phyloP scores from a whole-genome alignment of 345 rosid genomes.

The Trapa bicornis region DNA sequence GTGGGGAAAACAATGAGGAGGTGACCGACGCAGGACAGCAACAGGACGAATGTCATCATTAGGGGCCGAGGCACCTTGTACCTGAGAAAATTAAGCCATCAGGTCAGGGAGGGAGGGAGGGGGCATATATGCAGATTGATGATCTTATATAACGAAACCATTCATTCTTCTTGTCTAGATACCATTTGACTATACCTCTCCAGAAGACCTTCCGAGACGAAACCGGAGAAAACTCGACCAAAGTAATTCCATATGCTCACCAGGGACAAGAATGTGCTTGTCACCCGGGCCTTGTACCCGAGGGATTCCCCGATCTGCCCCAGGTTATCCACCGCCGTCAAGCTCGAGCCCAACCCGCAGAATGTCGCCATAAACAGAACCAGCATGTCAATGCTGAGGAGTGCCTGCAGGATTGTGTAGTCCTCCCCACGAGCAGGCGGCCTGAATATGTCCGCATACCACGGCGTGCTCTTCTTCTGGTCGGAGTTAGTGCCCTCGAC shows the following conservation, averaged over 20 bases:
- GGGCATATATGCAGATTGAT: background rate
- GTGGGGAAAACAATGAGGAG: constrained; percentile 7
- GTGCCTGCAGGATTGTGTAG: constrained; percentile 18
- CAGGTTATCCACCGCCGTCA: constrained; percentile 14
- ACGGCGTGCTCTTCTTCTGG: background rate
- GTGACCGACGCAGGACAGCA: constrained; percentile 6
- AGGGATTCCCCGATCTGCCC: constrained; percentile 18
- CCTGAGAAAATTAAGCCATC: background rate
- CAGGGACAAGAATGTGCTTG: constrained; percentile 14
- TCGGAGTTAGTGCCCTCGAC: background rate
- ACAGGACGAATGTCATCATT: constrained; percentile 4
- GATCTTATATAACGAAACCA: background rate
- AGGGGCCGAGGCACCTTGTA: constrained; percentile 11
- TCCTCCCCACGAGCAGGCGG: constrained; percentile 10
- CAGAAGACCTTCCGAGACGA: constrained; percentile 9
- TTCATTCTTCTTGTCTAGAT: no score
- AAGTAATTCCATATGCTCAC: constrained; percentile 20
- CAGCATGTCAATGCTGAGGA: constrained; percentile 18
- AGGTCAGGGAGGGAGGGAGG: no score
- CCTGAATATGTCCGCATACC: constrained; percentile 5
- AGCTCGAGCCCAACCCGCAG: constrained; percentile 12
- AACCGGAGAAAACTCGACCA: constrained; percentile 15
- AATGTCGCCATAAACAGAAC: constrained; percentile 8
- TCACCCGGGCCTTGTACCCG: constrained; percentile 7
- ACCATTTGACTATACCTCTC: no score